Conservation (phyloP, 441 rosid species). For the Monsonia emarginata region DNA sequence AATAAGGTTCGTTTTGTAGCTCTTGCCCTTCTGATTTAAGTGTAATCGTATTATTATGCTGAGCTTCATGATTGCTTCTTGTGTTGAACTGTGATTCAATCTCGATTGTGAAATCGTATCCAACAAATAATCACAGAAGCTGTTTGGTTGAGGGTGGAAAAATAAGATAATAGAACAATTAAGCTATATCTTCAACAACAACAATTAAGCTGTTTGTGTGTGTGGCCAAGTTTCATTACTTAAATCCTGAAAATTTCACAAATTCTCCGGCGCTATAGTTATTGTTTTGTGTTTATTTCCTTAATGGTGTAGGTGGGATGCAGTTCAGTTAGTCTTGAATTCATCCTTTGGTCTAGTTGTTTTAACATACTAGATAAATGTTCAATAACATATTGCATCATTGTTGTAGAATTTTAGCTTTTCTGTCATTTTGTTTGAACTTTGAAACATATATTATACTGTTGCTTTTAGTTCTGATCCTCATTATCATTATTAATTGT, state of each 20-base stretch:
- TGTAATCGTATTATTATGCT: neutral
- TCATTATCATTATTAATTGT: neutral
- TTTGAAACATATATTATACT: neutral
- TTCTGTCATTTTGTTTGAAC: neutral
- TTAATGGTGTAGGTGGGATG: neutral
- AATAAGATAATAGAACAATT: no score
- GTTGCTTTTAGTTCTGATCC: neutral
- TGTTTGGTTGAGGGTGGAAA: no score
- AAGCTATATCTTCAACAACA: no score
- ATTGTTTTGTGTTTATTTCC: neutral
- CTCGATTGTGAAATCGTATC: neutral
- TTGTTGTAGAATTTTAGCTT: neutral
- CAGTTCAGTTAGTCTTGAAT: neutral
- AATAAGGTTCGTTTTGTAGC: conserved; percentile 52
- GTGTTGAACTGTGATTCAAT: neutral
- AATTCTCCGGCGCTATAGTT: neutral
- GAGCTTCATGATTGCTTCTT: no score
- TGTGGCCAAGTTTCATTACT: neutral
- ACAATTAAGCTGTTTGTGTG: no score
- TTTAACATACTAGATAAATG: neutral
- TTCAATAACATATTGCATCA: neutral
- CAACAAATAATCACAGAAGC: neutral
- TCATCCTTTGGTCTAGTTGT: neutral
- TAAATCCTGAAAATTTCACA: neutral
- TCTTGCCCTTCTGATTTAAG: neutral